Conservation (phyloP, 352 stramenopile genomes). For the Saprolegnia diclina region DNA sequence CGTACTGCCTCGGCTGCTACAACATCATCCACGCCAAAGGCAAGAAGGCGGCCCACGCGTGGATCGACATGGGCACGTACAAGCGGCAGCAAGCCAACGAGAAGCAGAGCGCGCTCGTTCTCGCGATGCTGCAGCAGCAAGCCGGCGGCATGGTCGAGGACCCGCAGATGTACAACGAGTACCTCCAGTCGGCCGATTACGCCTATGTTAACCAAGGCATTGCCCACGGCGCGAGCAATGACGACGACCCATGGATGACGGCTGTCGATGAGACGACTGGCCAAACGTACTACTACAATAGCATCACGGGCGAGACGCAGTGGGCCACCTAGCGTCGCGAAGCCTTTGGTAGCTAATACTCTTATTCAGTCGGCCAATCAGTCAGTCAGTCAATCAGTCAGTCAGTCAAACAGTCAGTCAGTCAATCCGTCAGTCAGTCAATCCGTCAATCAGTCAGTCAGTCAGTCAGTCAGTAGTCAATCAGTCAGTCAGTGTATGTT, state of each 20-base stretch:
- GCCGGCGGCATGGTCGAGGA: constrained; percentile 38
- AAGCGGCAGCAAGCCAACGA: constrained; percentile 40
- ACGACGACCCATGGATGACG: constrained; percentile 40
- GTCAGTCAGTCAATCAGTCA: too few species aligned
- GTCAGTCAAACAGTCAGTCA: too few species aligned
- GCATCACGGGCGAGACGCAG: constrained; percentile 52
- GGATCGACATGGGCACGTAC: constrained; percentile 63
- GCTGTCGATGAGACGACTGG: constrained; percentile 57
- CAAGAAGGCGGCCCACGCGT: constrained; percentile 66
- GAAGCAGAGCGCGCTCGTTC: constrained; percentile 28
- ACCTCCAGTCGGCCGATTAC: constrained; percentile 65
- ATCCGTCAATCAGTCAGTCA: too few species aligned
- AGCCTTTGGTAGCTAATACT: too few species aligned
- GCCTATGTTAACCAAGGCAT: constrained; percentile 61
- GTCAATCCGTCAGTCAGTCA: too few species aligned
- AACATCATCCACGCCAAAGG: constrained; percentile 79
- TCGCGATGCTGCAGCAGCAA: constrained; percentile 22
- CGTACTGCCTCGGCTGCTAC: constrained; percentile 76
- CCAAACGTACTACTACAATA: constrained; percentile 72
- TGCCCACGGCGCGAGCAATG: constrained; percentile 26
- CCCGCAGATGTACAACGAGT: constrained; percentile 72
- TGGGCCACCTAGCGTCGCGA: constrained; percentile 33
- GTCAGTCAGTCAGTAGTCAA: too few species aligned
- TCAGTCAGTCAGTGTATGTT: too few species aligned
- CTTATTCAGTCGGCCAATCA: too few species aligned